A percentile compares a stretch with the other conserved stretches of the same genome.
Conservation (phyloP, 2,329 filamentous ascomycete species). For the Fusarium citri region DNA sequence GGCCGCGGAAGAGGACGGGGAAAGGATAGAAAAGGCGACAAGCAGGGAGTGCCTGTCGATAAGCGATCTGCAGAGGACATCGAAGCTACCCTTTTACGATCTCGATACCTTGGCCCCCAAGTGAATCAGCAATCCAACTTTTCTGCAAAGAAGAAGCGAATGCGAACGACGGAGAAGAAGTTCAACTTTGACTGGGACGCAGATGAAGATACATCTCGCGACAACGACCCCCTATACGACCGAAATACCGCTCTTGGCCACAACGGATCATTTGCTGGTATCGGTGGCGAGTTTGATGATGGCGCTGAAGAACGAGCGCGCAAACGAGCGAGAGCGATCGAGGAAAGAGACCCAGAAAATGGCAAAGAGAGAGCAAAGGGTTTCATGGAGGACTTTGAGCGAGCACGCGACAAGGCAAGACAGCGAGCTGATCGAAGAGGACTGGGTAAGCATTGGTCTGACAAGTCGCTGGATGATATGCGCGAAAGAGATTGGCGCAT, state of each 20-base stretch:
- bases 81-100: slow-evolving; percentile 79
- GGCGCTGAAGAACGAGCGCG: slow-evolving; percentile 65
- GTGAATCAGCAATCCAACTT: slow-evolving; percentile 85
- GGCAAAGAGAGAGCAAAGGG: slow-evolving; percentile 81
- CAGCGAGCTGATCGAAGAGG: slow-evolving; percentile 79
- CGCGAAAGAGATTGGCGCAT: slow-evolving; percentile 98
- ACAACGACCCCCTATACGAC: slow-evolving; percentile 80
- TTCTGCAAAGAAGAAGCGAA: slow-evolving; percentile 94
- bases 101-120: slow-evolving; percentile 92
- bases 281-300: slow-evolving; percentile 64
- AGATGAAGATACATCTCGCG: slow-evolving; percentile 82
- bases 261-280: slow-evolving; percentile 58
- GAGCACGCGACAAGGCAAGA: slow-evolving; percentile 69
- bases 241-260: slow-evolving; percentile 47
- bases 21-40: slow-evolving; percentile 54
- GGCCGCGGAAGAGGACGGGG: slow-evolving; percentile 49
- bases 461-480: slow-evolving; percentile 94
- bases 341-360: slow-evolving; percentile 79
- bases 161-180: slow-evolving; percentile 92
- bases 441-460: slow-evolving; percentile 93
- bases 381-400: slow-evolving; percentile 84
- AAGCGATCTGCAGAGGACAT: slow-evolving; percentile 68
- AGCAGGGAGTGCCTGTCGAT: slow-evolving; percentile 44
- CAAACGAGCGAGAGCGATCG: slow-evolving; percentile 75
- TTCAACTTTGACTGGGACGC: slow-evolving; percentile 99